Percentiles rank a stretch among this genome's conserved stretches.
Conservation (phyloP, 2,329 filamentous ascomycete species). For the Fusarium lyarnte region DNA sequence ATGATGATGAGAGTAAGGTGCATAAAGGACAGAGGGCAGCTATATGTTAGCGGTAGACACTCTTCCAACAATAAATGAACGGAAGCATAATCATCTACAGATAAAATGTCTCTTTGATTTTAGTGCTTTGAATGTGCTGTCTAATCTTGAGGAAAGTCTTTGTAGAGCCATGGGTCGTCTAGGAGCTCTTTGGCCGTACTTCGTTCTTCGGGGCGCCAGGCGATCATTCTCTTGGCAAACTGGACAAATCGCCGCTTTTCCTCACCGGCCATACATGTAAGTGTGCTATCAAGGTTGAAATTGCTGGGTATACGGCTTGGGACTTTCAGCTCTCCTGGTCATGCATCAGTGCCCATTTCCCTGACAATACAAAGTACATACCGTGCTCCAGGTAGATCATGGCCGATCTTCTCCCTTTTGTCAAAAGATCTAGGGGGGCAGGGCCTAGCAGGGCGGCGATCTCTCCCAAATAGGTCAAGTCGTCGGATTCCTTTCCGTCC, state of each 20-base stretch:
- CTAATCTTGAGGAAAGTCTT: neutral
- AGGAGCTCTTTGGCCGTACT: neutral
- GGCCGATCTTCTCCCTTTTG: neutral
- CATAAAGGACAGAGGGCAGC: constrained; percentile 1
- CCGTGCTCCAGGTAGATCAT: neutral
- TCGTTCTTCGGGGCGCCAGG: neutral
- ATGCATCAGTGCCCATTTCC: neutral
- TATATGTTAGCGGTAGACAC: neutral
- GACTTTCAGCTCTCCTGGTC: neutral
- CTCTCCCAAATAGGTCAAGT: constrained; percentile 5
- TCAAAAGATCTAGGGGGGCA: neutral
- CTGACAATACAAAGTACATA: neutral
- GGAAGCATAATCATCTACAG: neutral
- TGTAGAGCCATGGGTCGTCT: neutral
- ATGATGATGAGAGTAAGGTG: neutral
- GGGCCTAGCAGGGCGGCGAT: constrained; percentile 8
- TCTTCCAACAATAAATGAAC: neutral
- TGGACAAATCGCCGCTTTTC: neutral
- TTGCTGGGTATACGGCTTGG: neutral
- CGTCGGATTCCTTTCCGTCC: constrained; percentile 7
- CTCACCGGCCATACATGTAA: neutral
- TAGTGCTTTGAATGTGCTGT: neutral
- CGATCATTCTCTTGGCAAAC: neutral
- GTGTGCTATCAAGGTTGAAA: neutral
- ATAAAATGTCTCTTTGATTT: neutral